Evolutionary conservation across 2,329 filamentous ascomycete species (phyloP).

Genomic region (Trichoderma afroharzianum): DNA sequence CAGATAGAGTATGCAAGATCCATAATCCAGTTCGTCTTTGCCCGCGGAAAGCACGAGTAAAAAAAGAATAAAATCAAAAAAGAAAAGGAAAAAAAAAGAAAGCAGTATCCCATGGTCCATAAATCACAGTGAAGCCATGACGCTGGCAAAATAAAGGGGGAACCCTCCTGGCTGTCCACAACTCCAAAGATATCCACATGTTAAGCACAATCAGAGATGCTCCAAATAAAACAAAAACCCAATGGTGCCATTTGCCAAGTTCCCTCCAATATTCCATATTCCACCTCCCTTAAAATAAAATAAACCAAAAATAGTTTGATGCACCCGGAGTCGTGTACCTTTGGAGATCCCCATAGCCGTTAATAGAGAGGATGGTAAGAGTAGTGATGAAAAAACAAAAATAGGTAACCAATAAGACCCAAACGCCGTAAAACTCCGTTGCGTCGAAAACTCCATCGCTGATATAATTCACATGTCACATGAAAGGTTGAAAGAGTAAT

Average conservation of each 20-base stretch:
- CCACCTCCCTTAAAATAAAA: neutral
- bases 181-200: constrained; percentile 16
- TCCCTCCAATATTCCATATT: neutral
- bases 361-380: neutral
- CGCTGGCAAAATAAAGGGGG: neutral
- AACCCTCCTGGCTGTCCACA: neutral
- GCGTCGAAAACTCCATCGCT: constrained; percentile 32
- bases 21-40: constrained; percentile 12
- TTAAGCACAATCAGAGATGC: neutral
- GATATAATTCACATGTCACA: constrained; percentile 30
- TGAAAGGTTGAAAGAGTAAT: constrained; percentile 28
- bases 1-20: constrained; percentile 10
- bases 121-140: constrained; percentile 15
- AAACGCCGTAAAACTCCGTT: constrained; percentile 15
- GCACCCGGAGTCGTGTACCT: neutral
- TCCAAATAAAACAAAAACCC: constrained; percentile 1
- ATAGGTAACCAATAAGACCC: neutral
- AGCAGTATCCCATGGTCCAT: neutral
- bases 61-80: neutral
- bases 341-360: neutral
- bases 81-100: neutral
- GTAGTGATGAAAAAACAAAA: neutral
- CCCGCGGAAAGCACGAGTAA: neutral
- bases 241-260: neutral
- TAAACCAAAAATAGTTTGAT: neutral